These are phyloP conservation scores for Massarina eburnea DNA, from an alignment of 2,329 filamentous ascomycete genomes.

Conservation along the genomic window DNA sequence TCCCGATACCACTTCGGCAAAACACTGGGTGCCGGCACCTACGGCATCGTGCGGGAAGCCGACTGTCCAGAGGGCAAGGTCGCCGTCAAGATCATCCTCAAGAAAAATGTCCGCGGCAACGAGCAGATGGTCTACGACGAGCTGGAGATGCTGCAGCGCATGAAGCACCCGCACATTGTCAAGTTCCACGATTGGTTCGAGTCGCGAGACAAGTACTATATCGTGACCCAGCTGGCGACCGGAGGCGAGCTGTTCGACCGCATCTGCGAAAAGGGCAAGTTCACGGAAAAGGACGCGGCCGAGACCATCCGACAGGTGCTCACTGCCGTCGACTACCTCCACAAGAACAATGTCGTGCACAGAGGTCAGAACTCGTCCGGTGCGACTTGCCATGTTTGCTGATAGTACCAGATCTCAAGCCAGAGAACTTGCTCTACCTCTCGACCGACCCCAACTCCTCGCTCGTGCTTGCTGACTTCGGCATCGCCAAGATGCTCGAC, in stretches of 20 bases:
- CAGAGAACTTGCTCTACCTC: constrained; percentile 94
- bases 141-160: constrained; percentile 84
- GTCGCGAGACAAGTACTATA: constrained; percentile 99
- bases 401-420: constrained; percentile 76
- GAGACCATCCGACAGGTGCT: constrained; percentile 95
- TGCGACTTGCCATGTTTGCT: constrained; percentile 13
- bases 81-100: constrained; percentile 97
- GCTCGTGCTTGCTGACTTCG: constrained; percentile 93
- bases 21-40: constrained; percentile 94
- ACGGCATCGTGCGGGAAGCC: constrained; percentile 96
- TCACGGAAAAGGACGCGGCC: constrained; percentile 96
- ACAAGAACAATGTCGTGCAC: constrained; percentile 93
- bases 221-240: constrained; percentile 93
- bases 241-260: constrained; percentile 97
- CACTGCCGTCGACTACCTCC: constrained; percentile 89
- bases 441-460: constrained; percentile 76
- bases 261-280: constrained; percentile 96
- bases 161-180: constrained; percentile 95
- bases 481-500: constrained; percentile 97
- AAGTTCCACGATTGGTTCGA: constrained; percentile 99
- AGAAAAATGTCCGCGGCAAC: constrained; percentile 98
- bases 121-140: constrained; percentile 99
- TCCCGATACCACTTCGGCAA: constrained; percentile 88
- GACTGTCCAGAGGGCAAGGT: constrained; percentile 83
- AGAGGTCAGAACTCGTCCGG: constrained; percentile 64